Evolutionary conservation across 306 rosid species (phyloP), one percentile per base, ranked within the genome.

Genomic region (Medicago ruthenica): DNA sequence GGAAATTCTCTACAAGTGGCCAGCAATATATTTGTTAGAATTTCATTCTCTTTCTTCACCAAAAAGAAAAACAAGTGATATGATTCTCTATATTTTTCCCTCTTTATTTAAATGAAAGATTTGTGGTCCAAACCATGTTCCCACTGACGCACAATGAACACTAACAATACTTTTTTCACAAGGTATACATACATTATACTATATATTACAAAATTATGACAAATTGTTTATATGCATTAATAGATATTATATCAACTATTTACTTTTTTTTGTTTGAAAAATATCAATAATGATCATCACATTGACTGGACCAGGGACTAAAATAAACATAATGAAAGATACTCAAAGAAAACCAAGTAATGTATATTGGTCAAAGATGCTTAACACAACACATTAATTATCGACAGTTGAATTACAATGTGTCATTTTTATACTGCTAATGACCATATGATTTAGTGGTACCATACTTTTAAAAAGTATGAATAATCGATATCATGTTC

Each of bases 41-140:
- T 67, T 80, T 42, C 81, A 81, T 81, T 81, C 78, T 57, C 48
- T 24, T 48, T 79, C 82, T 78, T 78, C 70, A 40, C 72, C 45
- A 71, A 61, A 20, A 55, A 39, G 48, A 73, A 36, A 62, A 61
- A 65, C 11, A 69, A 9, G 77, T 51, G 59, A 53, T 60, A 24
- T 53, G 74, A 79, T 64, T 54, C 74, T 78, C 64, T 45, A 42
- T 20, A 18, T 5, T 9, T 50, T 63, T 50, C 4, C 55, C n/a
- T 20, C 66, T 78, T 84, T 27, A 45, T 63, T 74, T 74, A 74
- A 74, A 78, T 57, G 54, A 74, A 76, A 71, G 76, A 44, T 34
- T 66, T 85, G 86, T 82, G 88, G 88, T 85, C 86, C 88, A 85
- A 64, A 65, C 73, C 75, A 78, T 78, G 83, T 71, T 85, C 86